A percentile compares a stretch with the other conserved stretches of the same genome.
These are phyloP conservation scores for Candida neerlandica DNA, from an alignment of 1,139 yeast species.

Conservation along the genomic window DNA sequence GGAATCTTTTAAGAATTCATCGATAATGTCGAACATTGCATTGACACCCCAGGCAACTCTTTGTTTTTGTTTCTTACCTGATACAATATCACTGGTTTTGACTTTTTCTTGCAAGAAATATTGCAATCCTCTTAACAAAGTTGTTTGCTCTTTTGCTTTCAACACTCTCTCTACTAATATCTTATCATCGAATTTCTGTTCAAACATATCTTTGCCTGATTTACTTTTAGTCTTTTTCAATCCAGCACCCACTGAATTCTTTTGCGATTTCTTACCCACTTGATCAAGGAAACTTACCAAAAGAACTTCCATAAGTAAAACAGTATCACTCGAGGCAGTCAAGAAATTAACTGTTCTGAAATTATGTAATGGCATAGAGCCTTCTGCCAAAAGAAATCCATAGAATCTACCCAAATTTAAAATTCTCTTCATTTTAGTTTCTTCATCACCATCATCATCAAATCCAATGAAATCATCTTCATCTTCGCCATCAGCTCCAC, in stretches of 20 bases:
- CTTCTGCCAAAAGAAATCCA: slow-evolving; percentile 74
- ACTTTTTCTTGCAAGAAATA: slow-evolving; percentile 64
- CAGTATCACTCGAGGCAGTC: slow-evolving; percentile 66
- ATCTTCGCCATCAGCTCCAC: slow-evolving; percentile 43
- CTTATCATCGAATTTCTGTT: slow-evolving; percentile 54
- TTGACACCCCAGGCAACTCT: slow-evolving; percentile 75
- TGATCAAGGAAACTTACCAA: slow-evolving; percentile 68
- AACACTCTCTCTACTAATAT: slow-evolving; percentile 55
- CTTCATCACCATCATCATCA: slow-evolving; percentile 42
- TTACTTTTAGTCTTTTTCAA: slow-evolving; percentile 29
- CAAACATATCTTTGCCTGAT: slow-evolving; percentile 28
- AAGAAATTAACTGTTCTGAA: slow-evolving; percentile 76
- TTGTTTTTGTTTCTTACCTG: slow-evolving; percentile 58
- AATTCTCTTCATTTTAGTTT: slow-evolving; percentile 55
- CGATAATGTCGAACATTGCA: slow-evolving; percentile 55
- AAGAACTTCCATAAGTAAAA: slow-evolving; percentile 71
- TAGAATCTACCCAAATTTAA: slow-evolving; percentile 79
- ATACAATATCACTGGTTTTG: slow-evolving; percentile 51
- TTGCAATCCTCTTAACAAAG: slow-evolving; percentile 70
- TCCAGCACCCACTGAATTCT: slow-evolving; percentile 52
- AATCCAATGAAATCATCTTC: slow-evolving; percentile 36
- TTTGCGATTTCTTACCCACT: slow-evolving; percentile 66
- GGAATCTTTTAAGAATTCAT: slow-evolving; percentile 39
- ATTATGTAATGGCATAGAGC: slow-evolving; percentile 69
- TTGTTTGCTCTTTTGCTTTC: slow-evolving; percentile 64